Percentiles rank a stretch among this genome's conserved stretches.
Conservation (phyloP, 73 alveolate genomes). For the Symbiodinium natans region DNA sequence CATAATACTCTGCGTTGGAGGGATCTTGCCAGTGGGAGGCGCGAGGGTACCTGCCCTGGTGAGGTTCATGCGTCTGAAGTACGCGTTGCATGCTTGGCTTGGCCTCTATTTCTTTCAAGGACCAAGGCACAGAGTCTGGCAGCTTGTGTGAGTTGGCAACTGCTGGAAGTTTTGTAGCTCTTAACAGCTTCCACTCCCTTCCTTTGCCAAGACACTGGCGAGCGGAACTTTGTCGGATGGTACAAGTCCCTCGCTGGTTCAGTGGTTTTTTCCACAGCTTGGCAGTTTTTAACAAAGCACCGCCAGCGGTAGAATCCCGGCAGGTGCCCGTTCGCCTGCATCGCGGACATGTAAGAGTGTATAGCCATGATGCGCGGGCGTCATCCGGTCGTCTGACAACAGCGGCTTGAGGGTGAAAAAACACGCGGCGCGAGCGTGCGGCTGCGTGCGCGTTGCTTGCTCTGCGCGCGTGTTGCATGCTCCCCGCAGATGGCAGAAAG, state of each 20-base stretch:
- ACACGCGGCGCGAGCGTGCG: too few species aligned
- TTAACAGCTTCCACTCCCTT: neutral
- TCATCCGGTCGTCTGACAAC: too few species aligned
- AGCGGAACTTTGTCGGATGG: constrained; percentile 1
- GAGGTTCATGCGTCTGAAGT: neutral
- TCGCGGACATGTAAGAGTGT: too few species aligned
- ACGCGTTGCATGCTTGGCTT: constrained; percentile 4
- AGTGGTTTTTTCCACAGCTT: neutral
- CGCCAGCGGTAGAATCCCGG: too few species aligned
- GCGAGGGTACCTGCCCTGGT: constrained; percentile 9
- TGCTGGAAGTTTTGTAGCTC: neutral
- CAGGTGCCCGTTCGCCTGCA: too few species aligned
- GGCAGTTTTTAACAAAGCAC: neutral
- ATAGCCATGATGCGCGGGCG: too few species aligned
- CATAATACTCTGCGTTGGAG: neutral
- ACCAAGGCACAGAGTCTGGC: neutral
- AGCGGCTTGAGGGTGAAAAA: too few species aligned
- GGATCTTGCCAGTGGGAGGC: neutral
- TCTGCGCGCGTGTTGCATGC: too few species aligned
- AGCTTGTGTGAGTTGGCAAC: neutral
- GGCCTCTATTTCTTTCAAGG: neutral
- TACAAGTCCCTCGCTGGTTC: constrained; percentile 1
- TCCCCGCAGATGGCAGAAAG: too few species aligned
- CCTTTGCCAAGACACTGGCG: constrained; percentile 22
- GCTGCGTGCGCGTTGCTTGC: too few species aligned